Conservation (phyloP, 163 green algal species). For the Scenedesmus sp. region DNA sequence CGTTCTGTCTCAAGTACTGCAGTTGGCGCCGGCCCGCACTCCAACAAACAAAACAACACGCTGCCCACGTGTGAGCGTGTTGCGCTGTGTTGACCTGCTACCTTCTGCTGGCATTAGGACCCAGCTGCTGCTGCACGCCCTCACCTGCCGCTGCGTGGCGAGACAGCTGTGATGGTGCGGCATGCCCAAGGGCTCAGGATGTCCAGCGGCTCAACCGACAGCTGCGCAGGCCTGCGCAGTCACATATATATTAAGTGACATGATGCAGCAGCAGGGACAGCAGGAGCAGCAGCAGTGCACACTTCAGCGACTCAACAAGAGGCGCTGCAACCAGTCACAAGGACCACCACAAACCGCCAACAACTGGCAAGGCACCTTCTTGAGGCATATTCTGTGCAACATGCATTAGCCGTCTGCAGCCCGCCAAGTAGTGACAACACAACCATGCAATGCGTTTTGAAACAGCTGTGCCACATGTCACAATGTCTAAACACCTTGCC, state of each 20-base stretch:
- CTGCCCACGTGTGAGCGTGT: not conserved
- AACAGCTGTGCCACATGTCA: not conserved
- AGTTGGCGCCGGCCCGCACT: no score
- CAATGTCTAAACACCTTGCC: not conserved
- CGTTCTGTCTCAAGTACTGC: no score
- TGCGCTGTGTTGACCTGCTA: not conserved
- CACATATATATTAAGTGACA: not conserved
- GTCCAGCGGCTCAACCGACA: conserved; percentile 14
- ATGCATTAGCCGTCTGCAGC: not conserved
- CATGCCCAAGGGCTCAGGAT: not conserved
- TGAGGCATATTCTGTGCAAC: not conserved
- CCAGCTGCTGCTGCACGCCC: not conserved
- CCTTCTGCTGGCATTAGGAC: not conserved
- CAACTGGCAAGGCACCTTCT: no score
- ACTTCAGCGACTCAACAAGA: no score
- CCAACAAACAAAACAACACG: no score
- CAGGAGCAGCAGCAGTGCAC: not conserved
- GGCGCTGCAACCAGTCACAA: no score
- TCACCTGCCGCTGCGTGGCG: conserved; percentile 59
- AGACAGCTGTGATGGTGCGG: conserved; percentile 48
- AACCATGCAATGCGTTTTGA: no score
- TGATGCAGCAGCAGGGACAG: not conserved
- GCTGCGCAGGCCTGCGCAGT: not conserved
- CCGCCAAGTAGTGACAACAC: not conserved
- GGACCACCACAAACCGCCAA: no score